A percentile compares a stretch with the other conserved stretches of the same genome.
Evolutionary conservation across 345 rosid species (phyloP).

Genomic region (Citrus glauca): DNA sequence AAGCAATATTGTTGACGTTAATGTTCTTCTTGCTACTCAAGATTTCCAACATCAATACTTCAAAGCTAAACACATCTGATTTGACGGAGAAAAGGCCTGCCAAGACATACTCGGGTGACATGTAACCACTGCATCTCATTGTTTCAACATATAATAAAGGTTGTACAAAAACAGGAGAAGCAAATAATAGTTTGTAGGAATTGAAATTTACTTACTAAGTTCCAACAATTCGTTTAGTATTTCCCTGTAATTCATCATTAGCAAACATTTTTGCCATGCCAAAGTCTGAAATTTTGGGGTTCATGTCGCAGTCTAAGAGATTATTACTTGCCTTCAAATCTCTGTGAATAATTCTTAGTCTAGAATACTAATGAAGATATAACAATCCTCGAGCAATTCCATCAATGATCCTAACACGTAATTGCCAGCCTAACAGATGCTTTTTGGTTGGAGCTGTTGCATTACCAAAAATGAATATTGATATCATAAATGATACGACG

Average conservation of each 20-base stretch:
- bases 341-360: conserved; percentile 27
- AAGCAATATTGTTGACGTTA: conserved; percentile 30
- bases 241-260: conserved; percentile 32
- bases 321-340: conserved; percentile 35
- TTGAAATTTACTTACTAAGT: conserved; percentile 37
- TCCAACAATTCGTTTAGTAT: conserved; percentile 40
- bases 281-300: conserved; percentile 50
- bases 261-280: conserved; percentile 53
- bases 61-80: conserved; percentile 11
- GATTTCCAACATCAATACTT: conserved; percentile 31
- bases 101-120: conserved; percentile 31
- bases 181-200: not conserved
- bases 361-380: conserved; percentile 34
- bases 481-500: not conserved
- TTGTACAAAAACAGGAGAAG: too few species aligned
- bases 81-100: not conserved
- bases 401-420: conserved; percentile 19
- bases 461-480: not conserved
- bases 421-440: conserved; percentile 4
- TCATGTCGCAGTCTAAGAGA: conserved; percentile 39
- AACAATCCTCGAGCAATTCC: conserved; percentile 38
- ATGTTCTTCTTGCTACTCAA: conserved; percentile 42
- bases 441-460: conserved; percentile 10
- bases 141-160: not conserved
- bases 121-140: conserved; percentile 31